Evolutionary conservation across 2,329 filamentous ascomycete genomes (phyloP), one percentile per base, ranked within the genome.

Genomic region (Neonectria ditissima): DNA sequence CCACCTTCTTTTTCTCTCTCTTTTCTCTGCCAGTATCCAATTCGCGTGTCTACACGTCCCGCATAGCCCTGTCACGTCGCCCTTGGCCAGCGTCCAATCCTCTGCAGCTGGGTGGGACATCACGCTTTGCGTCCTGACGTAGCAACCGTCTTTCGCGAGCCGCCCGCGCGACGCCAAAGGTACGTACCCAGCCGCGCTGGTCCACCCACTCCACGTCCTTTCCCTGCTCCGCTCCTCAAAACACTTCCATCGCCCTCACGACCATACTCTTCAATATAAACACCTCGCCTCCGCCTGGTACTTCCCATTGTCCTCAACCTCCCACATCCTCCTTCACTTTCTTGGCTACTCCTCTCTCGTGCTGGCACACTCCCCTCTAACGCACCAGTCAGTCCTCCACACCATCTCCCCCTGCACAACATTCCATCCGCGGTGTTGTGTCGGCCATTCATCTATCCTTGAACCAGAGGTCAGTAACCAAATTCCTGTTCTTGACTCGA

Each of bases 401-500:
- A 62, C 57, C 72, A 75, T 72, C 67, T 69, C 60, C 65, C 69
- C 55, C 66, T 65, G 65, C 71, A 73, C 65, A 79, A 70, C 77
- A 79, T 79, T 79, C 77, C 78, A 75, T 74, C 73, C 76, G 68
- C 74, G 67, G 66, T 77, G 68, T 75, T 75, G 77, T 74, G 70
- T 69, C 67, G 65, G 66, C 67, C 69, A 68, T 72, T 73, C 66
- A 73, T 74, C 72, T 73, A 73, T 73, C 74, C 69, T 73, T 68
- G 66, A 71, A 62, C 73, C 65, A 77, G 74, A 80, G 78, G 78
- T 80, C 69, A 65, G 78, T 74, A 44, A 62, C 66, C 63, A 57
- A 69, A 74, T 76, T 77, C 71, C 71, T 66, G 59, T 63, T 59
- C 65, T 57, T 66, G 44, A 65, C 70, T 70, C 66, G 51, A 69